Evolutionary conservation across 257 asterid genomes (phyloP), one percentile per base, ranked within the genome.

Genomic region (Vinca minor): DNA sequence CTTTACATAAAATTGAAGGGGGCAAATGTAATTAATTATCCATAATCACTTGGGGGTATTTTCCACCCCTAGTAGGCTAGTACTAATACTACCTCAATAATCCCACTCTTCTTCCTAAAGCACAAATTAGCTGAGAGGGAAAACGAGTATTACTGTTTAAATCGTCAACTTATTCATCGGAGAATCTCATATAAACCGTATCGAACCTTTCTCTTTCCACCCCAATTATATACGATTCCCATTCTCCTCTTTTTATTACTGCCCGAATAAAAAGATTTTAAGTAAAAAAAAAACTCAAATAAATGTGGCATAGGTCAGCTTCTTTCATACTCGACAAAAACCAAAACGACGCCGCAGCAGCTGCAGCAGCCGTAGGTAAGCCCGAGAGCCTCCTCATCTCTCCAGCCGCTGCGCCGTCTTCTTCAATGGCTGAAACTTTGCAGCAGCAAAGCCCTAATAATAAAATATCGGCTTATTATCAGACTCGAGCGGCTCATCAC

Each of bases 401-500:
- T 59, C 77, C 81, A n/a, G 54, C 69, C 3, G 64, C 44, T n/a
- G n/a, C n/a, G n/a, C n/a, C 66, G 13, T 11, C 75, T 5, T 62
- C 67, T n/a, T 72, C 87, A 29, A 67, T 82, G 78, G 78, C 85
- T 64, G 86, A 79, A 73, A 69, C 87, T 13, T 66, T 74, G 7
- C 38, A 34, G 7, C 85, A 71, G 11, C 66, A 36, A 38, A 74
- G 74, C 70, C 83, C 85, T 63, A 73, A 75, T n/a, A n/a, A n/a
- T n/a, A n/a, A n/a, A 44, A 76, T 89, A 10, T 92, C 96, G 0
- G 81, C 85, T 23, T 92, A 92, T 70, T 92, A 92, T 46, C 95
- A 87, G 62, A 81, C 95, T 3, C 89, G 98, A 61, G 94, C 96
- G 59, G 98, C 87, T 13, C 98, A 89, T 69, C 89, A 87, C 75